These are phyloP conservation scores for Globisporangium echinulatum DNA, from an alignment of 352 stramenopile species.

Conservation along the genomic window DNA sequence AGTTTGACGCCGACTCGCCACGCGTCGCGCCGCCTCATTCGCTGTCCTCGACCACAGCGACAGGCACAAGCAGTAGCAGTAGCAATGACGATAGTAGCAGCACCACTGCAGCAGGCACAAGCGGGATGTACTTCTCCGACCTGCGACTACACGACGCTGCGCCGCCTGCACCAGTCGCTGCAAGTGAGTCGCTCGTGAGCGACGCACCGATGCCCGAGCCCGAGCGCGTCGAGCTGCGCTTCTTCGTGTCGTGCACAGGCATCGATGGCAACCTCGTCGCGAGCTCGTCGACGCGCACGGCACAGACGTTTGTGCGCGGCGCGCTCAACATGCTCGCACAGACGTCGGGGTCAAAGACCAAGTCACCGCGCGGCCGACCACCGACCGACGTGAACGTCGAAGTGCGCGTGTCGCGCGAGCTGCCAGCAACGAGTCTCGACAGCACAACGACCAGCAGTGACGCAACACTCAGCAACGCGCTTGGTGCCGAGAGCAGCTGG, in stretches of 20 bases:
- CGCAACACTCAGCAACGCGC: slow-evolving; percentile 4
- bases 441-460: neutral
- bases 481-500: slow-evolving; percentile 61
- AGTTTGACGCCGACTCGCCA: slow-evolving; percentile 33
- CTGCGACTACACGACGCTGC: slow-evolving; percentile 9
- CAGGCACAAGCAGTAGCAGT: neutral
- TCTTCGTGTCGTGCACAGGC: slow-evolving; percentile 63
- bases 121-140: slow-evolving; percentile 11
- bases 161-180: neutral
- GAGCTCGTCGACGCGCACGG: slow-evolving; percentile 36
- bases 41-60: neutral
- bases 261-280: slow-evolving; percentile 52
- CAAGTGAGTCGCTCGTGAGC: neutral
- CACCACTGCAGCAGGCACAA: neutral
- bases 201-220: neutral
- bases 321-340: slow-evolving; percentile 66
- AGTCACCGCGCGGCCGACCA: slow-evolving; percentile 39
- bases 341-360: slow-evolving; percentile 18
- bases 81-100: slow-evolving; percentile 9
- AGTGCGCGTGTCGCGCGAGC: slow-evolving; percentile 50
- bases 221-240: slow-evolving; percentile 33
- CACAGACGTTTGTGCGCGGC: slow-evolving; percentile 70
- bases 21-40: slow-evolving; percentile 2
- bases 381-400: slow-evolving; percentile 66
- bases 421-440: slow-evolving; percentile 8